Percentiles rank a stretch among this genome's conserved stretches.
These are phyloP conservation scores for Kurtzmaniella cleridarum DNA, from an alignment of 805 yeast genomes.

Conservation along the genomic window DNA sequence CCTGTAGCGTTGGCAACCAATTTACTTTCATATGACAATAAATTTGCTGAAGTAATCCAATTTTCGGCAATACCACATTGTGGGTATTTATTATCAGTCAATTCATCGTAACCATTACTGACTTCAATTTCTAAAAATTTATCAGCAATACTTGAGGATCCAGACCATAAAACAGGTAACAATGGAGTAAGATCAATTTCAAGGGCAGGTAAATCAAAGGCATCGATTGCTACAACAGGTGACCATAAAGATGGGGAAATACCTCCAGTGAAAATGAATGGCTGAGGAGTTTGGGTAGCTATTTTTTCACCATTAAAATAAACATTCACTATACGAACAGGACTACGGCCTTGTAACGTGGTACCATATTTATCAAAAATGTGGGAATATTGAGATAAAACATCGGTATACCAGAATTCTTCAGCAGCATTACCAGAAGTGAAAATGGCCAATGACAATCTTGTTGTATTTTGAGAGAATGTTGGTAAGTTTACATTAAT, in stretches of 20 bases:
- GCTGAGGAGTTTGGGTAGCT: slow-evolving; percentile 61
- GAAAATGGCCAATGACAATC: slow-evolving; percentile 52
- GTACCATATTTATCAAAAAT: slow-evolving; percentile 37
- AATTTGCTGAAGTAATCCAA: slow-evolving; percentile 57
- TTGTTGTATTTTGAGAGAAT: slow-evolving; percentile 52
- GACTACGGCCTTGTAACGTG: slow-evolving; percentile 57
- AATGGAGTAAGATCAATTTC: slow-evolving; percentile 67
- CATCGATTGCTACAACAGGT: slow-evolving; percentile 67
- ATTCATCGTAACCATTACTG: slow-evolving; percentile 45
- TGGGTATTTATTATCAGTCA: slow-evolving; percentile 9
- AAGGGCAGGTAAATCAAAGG: slow-evolving; percentile 69
- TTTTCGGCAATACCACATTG: slow-evolving; percentile 36
- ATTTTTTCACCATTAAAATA: slow-evolving; percentile 55
- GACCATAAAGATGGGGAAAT: slow-evolving; percentile 76
- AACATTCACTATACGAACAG: slow-evolving; percentile 62
- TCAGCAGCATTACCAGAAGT: slow-evolving; percentile 75
- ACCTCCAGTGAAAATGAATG: slow-evolving; percentile 78
- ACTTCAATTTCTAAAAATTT: slow-evolving; percentile 42
- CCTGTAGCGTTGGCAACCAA: slow-evolving; percentile 37
- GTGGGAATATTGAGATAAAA: slow-evolving; percentile 42
- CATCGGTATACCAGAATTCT: slow-evolving; percentile 78
- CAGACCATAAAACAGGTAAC: slow-evolving; percentile 62
- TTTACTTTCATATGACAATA: slow-evolving; percentile 49
- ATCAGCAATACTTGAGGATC: slow-evolving; percentile 23
- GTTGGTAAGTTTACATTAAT: slow-evolving; percentile 38